Conservation (phyloP, 495 filamentous ascomycete species). For the Aspergillus funiculosus region DNA sequence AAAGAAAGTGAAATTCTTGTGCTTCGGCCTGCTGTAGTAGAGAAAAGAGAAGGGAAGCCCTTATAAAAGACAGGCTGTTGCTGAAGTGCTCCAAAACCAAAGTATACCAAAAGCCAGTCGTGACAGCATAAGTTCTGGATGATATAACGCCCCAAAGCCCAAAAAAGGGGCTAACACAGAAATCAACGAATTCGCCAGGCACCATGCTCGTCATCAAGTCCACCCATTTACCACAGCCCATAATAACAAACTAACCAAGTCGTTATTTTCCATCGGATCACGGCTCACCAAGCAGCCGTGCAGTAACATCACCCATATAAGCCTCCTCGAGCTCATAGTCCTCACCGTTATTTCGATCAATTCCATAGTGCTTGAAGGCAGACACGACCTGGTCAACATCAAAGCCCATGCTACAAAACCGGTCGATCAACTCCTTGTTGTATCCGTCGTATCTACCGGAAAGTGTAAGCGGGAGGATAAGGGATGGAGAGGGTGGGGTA, state of each 20-base stretch:
- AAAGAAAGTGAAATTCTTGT: too few species aligned
- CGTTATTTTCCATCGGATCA: constrained; percentile 22
- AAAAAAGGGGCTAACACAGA: constrained; percentile 2
- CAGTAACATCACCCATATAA: constrained; percentile 85
- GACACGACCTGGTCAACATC: constrained; percentile 81
- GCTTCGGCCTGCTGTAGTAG: too few species aligned
- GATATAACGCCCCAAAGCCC: constrained; percentile 5
- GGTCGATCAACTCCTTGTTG: constrained; percentile 76
- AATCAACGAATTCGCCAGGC: constrained; percentile 21
- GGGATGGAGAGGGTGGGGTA: not conserved
- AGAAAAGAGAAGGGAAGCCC: too few species aligned
- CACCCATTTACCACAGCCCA: not conserved
- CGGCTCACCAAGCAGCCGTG: constrained; percentile 73
- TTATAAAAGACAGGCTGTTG: too few species aligned
- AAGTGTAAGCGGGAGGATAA: constrained; percentile 10
- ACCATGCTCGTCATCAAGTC: constrained; percentile 19
- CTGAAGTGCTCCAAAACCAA: not conserved
- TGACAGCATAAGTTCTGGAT: constrained; percentile 2
- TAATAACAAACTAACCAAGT: constrained; percentile 5
- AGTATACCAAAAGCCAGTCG: constrained; percentile 2
- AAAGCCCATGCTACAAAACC: constrained; percentile 93
- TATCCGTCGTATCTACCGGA: constrained; percentile 75
- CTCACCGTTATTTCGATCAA: constrained; percentile 67
- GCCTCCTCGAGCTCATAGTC: constrained; percentile 81
- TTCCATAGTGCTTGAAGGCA: constrained; percentile 76